Evolutionary conservation across 2,329 filamentous ascomycete genomes (phyloP).

Genomic region (Cladosporium sp.): DNA sequence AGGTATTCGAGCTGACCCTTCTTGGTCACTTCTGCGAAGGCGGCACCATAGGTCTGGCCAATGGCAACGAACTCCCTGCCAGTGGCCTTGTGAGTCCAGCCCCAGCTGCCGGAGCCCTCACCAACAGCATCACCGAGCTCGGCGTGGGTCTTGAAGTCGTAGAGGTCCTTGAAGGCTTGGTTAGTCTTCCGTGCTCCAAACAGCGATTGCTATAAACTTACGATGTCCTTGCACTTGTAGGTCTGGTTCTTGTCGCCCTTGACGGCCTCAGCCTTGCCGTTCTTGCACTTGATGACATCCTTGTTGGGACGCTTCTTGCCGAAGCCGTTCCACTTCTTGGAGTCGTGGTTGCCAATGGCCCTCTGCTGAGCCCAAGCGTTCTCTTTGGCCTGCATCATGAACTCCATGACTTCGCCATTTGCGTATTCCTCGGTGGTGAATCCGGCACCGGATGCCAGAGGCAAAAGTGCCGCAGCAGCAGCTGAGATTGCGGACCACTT

Average conservation of each 20-base stretch:
- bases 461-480: constrained; percentile 24
- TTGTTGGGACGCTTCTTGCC: constrained; percentile 22
- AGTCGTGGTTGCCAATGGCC: constrained; percentile 26
- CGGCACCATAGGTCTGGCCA: constrained; percentile 57
- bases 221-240: constrained; percentile 46
- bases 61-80: constrained; percentile 59
- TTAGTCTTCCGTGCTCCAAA: neutral
- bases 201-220: constrained; percentile 14
- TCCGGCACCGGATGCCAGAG: constrained; percentile 26
- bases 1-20: constrained; percentile 56
- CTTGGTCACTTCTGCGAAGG: constrained; percentile 56
- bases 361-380: constrained; percentile 29
- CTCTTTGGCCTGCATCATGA: constrained; percentile 27
- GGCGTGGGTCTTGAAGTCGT: constrained; percentile 59
- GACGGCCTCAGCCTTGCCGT: constrained; percentile 50
- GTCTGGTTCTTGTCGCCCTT: constrained; percentile 52
- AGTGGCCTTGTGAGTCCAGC: constrained; percentile 54
- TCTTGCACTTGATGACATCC: constrained; percentile 39
- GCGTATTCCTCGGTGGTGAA: constrained; percentile 27
- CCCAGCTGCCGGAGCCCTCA: constrained; percentile 54
- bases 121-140: constrained; percentile 53
- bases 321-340: constrained; percentile 25
- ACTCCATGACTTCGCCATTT: constrained; percentile 28
- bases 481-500: constrained; percentile 26
- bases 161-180: constrained; percentile 49